Evolutionary conservation across 1,284 basidiomycete species (phyloP).

Genomic region (Ganoderma resinaceum): DNA sequence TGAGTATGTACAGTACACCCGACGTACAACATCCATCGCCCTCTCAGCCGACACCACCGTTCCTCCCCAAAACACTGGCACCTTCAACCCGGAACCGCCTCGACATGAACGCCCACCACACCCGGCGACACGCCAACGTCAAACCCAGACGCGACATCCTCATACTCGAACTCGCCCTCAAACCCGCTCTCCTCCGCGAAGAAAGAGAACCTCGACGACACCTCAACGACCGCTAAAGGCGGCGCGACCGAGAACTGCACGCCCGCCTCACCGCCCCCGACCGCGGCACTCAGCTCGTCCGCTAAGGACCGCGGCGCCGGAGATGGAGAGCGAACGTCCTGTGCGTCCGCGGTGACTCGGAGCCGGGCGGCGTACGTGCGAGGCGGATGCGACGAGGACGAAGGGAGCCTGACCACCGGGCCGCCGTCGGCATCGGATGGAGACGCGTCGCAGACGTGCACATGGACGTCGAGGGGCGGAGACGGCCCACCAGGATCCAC

Average conservation of each 20-base stretch:
- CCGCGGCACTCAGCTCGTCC: conserved; percentile 7
- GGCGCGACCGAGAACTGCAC: conserved; percentile 13
- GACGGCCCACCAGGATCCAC: not conserved
- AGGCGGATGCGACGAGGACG: not conserved
- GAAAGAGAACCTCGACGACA: conserved; percentile 15
- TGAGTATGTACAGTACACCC: not conserved
- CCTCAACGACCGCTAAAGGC: not conserved
- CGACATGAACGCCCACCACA: not conserved
- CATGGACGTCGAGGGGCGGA: not conserved
- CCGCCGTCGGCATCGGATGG: not conserved
- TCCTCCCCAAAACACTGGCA: not conserved
- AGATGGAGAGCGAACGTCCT: not conserved
- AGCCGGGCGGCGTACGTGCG: not conserved
- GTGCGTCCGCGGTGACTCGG: too few relatives aligned
- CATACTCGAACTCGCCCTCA: not conserved
- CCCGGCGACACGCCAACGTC: not conserved
- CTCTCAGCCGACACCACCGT: not conserved
- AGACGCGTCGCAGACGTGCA: not conserved
- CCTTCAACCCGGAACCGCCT: not conserved
- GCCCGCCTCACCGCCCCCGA: not conserved
- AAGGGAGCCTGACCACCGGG: not conserved
- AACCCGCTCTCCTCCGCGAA: conserved; percentile 10
- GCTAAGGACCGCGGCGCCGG: not conserved
- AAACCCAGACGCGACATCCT: not conserved
- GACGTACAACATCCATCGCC: not conserved